Percentiles rank a stretch among this genome's conserved stretches.
Conservation (phyloP, 179 eudicot genomes). For the Silene vulgaris region DNA sequence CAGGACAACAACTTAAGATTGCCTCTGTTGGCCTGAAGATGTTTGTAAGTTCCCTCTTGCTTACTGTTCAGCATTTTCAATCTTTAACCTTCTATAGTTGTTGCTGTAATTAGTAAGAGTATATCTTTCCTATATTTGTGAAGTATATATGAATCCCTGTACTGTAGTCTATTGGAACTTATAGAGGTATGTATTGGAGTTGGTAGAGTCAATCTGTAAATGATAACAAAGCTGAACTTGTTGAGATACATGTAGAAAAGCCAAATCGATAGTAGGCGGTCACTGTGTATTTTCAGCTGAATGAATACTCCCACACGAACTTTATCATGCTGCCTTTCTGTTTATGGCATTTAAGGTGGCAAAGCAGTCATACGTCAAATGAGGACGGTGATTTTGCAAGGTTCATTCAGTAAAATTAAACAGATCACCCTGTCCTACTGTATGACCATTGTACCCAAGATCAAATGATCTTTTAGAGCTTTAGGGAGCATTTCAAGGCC, state of each 20-base stretch:
- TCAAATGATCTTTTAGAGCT: background rate
- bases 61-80: background rate
- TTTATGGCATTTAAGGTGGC: too few species aligned
- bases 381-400: too few species aligned
- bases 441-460: background rate
- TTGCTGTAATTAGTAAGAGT: background rate
- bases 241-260: too few species aligned
- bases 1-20: conserved; percentile 83
- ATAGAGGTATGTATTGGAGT: background rate
- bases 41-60: conserved; percentile 63
- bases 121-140: background rate
- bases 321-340: too few species aligned
- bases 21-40: conserved; percentile 93
- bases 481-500: too few species aligned
- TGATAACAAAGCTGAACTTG: too few species aligned
- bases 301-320: too few species aligned
- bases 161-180: background rate
- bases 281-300: too few species aligned
- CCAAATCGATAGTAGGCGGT: too few species aligned
- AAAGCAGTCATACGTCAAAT: too few species aligned
- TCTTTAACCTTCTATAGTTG: background rate
- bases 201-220: background rate
- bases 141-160: background rate
- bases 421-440: background rate
- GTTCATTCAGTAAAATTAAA: background rate